Percentiles rank a stretch among this genome's conserved stretches.
Evolutionary conservation across 1,284 basidiomycete genomes (phyloP).

Genomic region (Earliella scabrosa): DNA sequence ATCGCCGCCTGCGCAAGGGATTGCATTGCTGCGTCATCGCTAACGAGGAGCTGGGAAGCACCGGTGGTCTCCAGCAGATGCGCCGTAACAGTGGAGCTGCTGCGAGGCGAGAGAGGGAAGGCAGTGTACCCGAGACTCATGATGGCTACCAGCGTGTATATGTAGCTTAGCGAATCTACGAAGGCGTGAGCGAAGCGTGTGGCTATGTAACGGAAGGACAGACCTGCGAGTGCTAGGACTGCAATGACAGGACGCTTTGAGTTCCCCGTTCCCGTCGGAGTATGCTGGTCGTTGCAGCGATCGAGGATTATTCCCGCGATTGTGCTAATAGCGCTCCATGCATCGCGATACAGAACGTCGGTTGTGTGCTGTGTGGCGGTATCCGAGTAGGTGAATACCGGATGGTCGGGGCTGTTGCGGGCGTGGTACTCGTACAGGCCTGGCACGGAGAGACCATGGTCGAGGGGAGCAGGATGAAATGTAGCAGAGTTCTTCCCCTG

Average conservation of each 20-base stretch:
- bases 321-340: background rate
- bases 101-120: slow-evolving; percentile 19
- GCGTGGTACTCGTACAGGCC: slow-evolving; percentile 29
- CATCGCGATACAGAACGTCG: slow-evolving; percentile 2
- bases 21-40: slow-evolving; percentile 13
- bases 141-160: slow-evolving; percentile 9
- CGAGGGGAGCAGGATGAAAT: slow-evolving; percentile 8
- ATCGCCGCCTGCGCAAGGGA: background rate
- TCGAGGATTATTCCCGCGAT: background rate
- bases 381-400: slow-evolving; percentile 26
- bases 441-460: slow-evolving; percentile 19
- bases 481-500: slow-evolving; percentile 5
- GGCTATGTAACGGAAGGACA: background rate
- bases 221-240: slow-evolving; percentile 5
- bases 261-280: background rate
- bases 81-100: slow-evolving; percentile 14
- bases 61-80: slow-evolving; percentile 14
- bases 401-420: slow-evolving; percentile 24
- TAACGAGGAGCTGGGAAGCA: slow-evolving; percentile 2
- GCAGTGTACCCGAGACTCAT: slow-evolving; percentile 12
- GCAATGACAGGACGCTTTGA: background rate
- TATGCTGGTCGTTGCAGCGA: background rate
- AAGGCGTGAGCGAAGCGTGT: background rate
- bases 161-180: slow-evolving; percentile 9
- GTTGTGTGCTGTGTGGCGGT: background rate